Evolutionary conservation across 2,329 filamentous ascomycete genomes (phyloP).

Genomic region (Sordariomycetes sp.): DNA sequence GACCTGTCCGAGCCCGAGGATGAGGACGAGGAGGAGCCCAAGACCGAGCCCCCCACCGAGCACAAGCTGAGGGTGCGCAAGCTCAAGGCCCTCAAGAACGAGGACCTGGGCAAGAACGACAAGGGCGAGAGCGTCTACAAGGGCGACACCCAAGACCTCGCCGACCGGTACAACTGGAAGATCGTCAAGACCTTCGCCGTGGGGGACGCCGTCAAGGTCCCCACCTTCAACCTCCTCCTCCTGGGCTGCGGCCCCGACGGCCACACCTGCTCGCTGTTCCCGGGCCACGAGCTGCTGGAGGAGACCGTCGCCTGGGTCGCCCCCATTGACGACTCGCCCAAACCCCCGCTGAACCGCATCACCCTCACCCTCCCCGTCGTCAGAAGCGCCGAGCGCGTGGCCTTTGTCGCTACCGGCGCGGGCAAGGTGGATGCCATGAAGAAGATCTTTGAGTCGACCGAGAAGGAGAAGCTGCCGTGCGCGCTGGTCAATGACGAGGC

Average conservation of each 20-base stretch:
- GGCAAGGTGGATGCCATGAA: conserved; percentile 90
- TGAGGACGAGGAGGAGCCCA: too few relatives aligned
- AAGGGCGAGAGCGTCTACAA: too few relatives aligned
- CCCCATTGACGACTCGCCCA: conserved; percentile 85
- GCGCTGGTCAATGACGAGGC: conserved; percentile 71
- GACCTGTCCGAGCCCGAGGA: too few relatives aligned
- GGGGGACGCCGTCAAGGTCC: conserved; percentile 87
- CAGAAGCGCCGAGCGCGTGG: conserved; percentile 75
- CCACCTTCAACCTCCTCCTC: conserved; percentile 89
- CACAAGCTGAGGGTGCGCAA: conserved; percentile 64
- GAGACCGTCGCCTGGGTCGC: conserved; percentile 89
- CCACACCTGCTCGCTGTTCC: conserved; percentile 95
- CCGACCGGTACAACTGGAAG: conserved; percentile 85
- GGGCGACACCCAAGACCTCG: conserved; percentile 88
- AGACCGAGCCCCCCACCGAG: too few relatives aligned
- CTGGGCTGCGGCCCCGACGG: conserved; percentile 93
- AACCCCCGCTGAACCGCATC: conserved; percentile 84
- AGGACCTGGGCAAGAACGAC: too few relatives aligned
- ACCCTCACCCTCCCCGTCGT: conserved; percentile 89
- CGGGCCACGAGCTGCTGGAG: conserved; percentile 75
- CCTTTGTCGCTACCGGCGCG: conserved; percentile 82
- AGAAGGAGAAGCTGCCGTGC: conserved; percentile 69
- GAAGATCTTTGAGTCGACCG: conserved; percentile 77
- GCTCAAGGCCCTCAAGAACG: conserved; percentile 56
- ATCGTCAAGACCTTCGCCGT: conserved; percentile 81